Conservation (phyloP, 495 filamentous ascomycete genomes). For the Aspergillus homomorphus region DNA sequence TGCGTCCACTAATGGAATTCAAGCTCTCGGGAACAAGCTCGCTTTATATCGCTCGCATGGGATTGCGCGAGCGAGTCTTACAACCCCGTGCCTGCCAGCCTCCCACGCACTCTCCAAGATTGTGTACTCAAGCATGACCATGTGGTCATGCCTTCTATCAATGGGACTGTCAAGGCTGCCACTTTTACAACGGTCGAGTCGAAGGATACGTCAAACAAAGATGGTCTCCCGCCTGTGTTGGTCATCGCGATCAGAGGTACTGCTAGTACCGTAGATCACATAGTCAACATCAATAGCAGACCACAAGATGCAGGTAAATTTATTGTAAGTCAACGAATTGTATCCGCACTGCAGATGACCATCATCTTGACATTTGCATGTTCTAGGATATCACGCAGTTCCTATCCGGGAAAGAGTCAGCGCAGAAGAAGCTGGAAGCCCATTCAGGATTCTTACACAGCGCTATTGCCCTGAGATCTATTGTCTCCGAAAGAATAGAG, state of each 20-base stretch:
- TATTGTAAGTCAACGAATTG: neutral
- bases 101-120: neutral
- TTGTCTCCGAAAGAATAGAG: neutral
- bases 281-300: constrained; percentile 5
- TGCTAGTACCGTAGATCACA: constrained; percentile 5
- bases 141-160: neutral
- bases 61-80: constrained; percentile 3
- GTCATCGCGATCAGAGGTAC: constrained; percentile 9
- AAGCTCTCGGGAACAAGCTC: constrained; percentile 6
- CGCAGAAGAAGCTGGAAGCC: neutral
- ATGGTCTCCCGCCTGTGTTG: neutral
- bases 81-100: neutral
- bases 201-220: neutral
- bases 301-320: constrained; percentile 4
- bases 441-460: constrained; percentile 12
- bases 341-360: neutral
- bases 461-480: neutral
- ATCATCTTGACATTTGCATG: too few species aligned
- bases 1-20: neutral
- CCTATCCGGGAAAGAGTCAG: too few species aligned
- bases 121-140: neutral
- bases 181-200: neutral
- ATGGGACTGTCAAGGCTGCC: constrained; percentile 7
- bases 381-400: too few species aligned
- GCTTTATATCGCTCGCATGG: constrained; percentile 4